Evolutionary conservation across 305 asterid species (phyloP).

Genomic region (Fraxinus angustifolia): DNA sequence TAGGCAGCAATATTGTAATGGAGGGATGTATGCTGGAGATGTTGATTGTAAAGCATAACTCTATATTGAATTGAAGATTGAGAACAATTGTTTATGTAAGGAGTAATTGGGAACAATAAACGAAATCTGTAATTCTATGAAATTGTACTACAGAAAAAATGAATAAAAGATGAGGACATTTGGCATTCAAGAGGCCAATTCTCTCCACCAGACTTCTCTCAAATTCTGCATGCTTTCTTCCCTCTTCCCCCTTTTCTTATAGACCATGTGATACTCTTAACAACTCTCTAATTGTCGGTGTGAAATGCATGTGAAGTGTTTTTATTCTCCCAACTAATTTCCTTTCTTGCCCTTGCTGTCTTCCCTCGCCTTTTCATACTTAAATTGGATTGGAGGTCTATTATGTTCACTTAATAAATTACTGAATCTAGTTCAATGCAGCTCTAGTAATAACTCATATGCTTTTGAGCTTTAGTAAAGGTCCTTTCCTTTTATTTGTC

Average conservation of each 20-base stretch:
- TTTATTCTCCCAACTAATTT: background rate
- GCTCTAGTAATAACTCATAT: background rate
- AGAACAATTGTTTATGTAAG: background rate
- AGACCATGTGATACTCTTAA: background rate
- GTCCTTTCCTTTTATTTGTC: background rate
- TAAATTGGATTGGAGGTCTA: background rate
- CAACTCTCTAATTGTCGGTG: background rate
- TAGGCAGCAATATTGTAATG: background rate
- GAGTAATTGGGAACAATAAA: background rate
- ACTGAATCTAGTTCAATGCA: background rate
- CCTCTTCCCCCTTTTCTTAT: background rate
- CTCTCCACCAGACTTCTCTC: background rate
- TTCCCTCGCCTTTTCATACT: background rate
- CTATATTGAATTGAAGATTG: background rate
- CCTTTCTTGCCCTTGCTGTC: background rate
- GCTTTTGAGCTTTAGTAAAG: background rate
- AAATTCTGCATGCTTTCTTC: background rate
- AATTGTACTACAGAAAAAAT: background rate
- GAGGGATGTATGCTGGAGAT: background rate
- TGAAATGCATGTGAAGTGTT: background rate
- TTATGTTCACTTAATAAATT: background rate
- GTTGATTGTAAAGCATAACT: background rate
- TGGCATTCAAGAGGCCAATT: background rate
- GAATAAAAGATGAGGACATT: background rate
- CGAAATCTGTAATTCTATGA: background rate